Evolutionary conservation across 1,139 yeast genomes (phyloP).

Genomic region (Diutina neorugosa): DNA sequence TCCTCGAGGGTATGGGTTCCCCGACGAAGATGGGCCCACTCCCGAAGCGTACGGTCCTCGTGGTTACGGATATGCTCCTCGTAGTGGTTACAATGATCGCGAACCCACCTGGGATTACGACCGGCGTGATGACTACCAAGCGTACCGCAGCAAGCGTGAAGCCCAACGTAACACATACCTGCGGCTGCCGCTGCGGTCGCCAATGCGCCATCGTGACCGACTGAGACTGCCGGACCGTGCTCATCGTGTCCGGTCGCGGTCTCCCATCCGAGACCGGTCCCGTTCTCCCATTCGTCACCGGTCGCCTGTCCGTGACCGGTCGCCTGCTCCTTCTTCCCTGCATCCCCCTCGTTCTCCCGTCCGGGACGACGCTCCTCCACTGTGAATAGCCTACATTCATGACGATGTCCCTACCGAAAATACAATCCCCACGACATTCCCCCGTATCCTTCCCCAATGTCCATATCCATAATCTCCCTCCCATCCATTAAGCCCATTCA

Average conservation of each 20-base stretch:
- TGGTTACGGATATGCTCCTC: conserved; percentile 11
- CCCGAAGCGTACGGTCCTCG: conserved; percentile 11
- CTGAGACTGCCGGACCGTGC: conserved; percentile 1
- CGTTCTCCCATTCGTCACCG: not conserved
- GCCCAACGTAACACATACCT: not conserved
- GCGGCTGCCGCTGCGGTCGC: conserved; percentile 1
- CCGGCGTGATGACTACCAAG: conserved; percentile 9
- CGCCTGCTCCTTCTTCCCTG: not conserved
- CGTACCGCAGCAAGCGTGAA: not conserved
- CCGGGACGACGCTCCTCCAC: not conserved
- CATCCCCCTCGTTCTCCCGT: not conserved
- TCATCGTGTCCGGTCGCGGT: not conserved
- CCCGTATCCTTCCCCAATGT: not conserved
- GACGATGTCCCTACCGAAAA: not conserved
- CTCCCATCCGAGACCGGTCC: not conserved
- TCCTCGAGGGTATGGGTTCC: conserved; percentile 11
- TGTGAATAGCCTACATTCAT: not conserved
- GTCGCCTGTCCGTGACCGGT: not conserved
- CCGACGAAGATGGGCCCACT: conserved; percentile 13
- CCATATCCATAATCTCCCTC: not conserved
- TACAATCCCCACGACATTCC: not conserved
- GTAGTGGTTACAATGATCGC: conserved; percentile 8
- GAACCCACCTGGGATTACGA: conserved; percentile 8
- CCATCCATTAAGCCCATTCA: not conserved
- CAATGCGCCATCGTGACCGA: not conserved